Evolutionary conservation across 1,284 basidiomycete species (phyloP), one percentile per base, ranked within the genome.

Genomic region (Rhodotorula sp.): DNA sequence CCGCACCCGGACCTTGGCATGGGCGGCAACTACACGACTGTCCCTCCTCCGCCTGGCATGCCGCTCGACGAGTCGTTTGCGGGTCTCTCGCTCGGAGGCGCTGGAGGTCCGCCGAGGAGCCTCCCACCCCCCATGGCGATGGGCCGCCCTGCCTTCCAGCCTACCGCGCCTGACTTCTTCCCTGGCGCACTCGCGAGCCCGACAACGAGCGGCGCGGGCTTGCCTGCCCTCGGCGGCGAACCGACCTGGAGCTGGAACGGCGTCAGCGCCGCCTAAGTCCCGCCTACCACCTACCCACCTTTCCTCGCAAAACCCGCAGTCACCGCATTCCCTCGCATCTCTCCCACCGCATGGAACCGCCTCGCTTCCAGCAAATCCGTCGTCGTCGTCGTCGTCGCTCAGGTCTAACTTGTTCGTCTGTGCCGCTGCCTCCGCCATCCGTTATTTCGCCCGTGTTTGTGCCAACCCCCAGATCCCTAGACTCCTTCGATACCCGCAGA

Each of bases 21-120:
- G 5, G 31, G 24, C 46, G 54, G 59, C 47, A 40, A 48, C 24
- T 71, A 65, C 64, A 54, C 63, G 44, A 56, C 40, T 8, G 59
- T 60, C n/a, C 58, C 63, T 31, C 62, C 52, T 1, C 44, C 64
- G 8, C 10, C 58, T 24, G 18, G 37, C 30, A 55, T 40, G 40
- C 61, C 57, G 31, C 40, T 72, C 44, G 71, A 72, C 24, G 68
- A 67, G 31, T 61, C 59, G 34, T 72, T 72, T 31, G 64, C 64
- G 24, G 31, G 54, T 9, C 60, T 72, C 26, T 51, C 47, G 22
- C 69, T 72, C 48, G 64, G 60, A 11, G 55, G 30, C 7, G n/a
- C 26, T 44, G 37, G 61, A 40, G n/a, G 52, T 13, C 51, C 58
- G 1, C 62, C 62, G 8, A 50, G 66, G 6, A 46, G 48, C 7